Base-by-base conservation (phyloP, 2,329 filamentous ascomycete genomes). In the Claviceps sp. region DNA sequence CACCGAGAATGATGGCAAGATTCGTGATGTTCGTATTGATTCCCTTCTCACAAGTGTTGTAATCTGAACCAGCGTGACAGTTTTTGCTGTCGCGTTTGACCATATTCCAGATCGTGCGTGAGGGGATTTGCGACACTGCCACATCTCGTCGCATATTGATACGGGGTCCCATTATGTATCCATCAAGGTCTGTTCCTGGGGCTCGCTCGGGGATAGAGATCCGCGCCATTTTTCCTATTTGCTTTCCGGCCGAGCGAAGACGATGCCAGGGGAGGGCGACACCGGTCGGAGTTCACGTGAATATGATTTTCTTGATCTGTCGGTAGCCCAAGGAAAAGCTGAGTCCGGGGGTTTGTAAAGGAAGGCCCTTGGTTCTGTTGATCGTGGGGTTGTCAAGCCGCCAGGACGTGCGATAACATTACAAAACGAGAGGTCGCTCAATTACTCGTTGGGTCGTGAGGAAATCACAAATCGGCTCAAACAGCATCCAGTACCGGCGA, bases 1-100 rank as follows among this genome's bases (percentile, higher is more conserved):
- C 75, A 62, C 82, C 83, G 4, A 90, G 69, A 42, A 78, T 75
- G 56, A 93, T 84, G 6, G 84, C 78, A 44, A 89, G 59, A 3
- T 78, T 82, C 49, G 78, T 76, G n/a, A 75, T 72, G 43, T 69
- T 73, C 42, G 70, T 67, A 53, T 73, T 74, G 37, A 73, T 69
- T 0, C 81, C 75, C 62, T 82, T 85, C 59, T 85, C 78, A 62
- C 82, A 85, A 3, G 71, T 67, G 53, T 74, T 69, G 24, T 58
- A 59, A 22, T 53, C 49, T 1, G 53, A 44, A 45, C 56, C 46
- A 38, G 50, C 43, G n/a, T 55, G 54, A 14, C 54, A 55, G 7
- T n/a, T 8, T 22, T 55, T 43, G 2, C 34, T 26, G 20, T 18
- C 41, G 18, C 54, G 54, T 40, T 24, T 55, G 37, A 42, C 54